Percentiles rank a stretch among this genome's conserved stretches.
These are phyloP conservation scores for Alternaria arborescens DNA, from an alignment of 2,329 filamentous ascomycete genomes.

Conservation along the genomic window DNA sequence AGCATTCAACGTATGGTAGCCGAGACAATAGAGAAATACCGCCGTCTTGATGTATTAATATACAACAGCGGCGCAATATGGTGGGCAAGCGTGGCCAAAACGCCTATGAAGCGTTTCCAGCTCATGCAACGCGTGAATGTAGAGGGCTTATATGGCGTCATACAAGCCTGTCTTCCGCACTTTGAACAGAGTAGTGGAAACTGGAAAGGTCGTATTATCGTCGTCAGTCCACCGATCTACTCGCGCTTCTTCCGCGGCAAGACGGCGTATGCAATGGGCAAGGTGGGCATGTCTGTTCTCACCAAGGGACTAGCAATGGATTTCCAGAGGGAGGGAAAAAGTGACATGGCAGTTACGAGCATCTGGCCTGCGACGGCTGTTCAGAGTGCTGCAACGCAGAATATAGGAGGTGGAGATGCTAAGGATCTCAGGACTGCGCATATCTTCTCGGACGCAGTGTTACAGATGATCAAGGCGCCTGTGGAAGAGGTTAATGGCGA, in stretches of 20 bases:
- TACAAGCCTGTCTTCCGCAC: constrained; percentile 74
- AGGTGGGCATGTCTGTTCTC: constrained; percentile 82
- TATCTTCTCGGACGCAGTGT: constrained; percentile 81
- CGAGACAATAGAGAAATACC: constrained; percentile 65
- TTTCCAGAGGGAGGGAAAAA: constrained; percentile 70
- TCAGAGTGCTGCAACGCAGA: constrained; percentile 76
- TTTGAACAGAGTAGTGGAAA: constrained; percentile 62
- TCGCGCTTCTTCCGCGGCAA: constrained; percentile 85
- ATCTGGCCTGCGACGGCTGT: constrained; percentile 85
- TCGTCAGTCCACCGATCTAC: constrained; percentile 86
- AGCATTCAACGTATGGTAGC: constrained; percentile 69
- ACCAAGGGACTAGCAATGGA: constrained; percentile 87
- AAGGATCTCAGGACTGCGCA: constrained; percentile 70
- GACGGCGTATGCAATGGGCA: constrained; percentile 80
- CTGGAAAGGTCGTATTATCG: constrained; percentile 72
- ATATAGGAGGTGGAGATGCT: constrained; percentile 56
- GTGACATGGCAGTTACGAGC: constrained; percentile 78
- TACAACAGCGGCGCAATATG: constrained; percentile 89
- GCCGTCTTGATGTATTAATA: constrained; percentile 74
- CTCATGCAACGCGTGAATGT: constrained; percentile 59
- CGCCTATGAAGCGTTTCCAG: constrained; percentile 78
- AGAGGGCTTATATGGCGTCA: constrained; percentile 76
- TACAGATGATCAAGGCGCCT: constrained; percentile 73
- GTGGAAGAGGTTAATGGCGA: constrained; percentile 72
- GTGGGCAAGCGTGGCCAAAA: constrained; percentile 79